Conservation (phyloP, 176 grass and related monocot genomes). For the Oryza officinalis region DNA sequence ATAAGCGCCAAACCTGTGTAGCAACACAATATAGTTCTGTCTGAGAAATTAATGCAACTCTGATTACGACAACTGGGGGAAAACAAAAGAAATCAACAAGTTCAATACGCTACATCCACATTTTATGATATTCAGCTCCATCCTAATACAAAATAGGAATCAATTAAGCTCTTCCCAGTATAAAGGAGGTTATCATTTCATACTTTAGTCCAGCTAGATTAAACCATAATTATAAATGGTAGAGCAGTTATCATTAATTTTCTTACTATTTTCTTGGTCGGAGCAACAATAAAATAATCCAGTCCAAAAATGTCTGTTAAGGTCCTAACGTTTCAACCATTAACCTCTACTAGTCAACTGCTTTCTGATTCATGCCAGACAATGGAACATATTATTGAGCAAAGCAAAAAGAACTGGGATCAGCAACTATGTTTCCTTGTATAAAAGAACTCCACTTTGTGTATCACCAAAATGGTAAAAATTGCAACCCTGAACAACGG, state of each 20-base stretch:
- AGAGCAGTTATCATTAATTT: background rate
- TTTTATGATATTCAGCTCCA: background rate
- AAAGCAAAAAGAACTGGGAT: background rate
- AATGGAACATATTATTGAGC: background rate
- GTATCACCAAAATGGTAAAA: background rate
- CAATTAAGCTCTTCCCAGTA: background rate
- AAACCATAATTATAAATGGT: background rate
- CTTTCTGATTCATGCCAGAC: background rate
- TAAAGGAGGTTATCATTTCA: background rate
- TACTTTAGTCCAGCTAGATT: background rate
- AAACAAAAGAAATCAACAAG: background rate
- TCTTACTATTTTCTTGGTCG: background rate
- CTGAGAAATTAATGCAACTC: constrained; percentile 6
- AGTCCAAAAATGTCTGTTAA: background rate
- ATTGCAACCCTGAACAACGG: background rate
- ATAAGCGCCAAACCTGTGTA: constrained; percentile 88
- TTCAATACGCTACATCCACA: background rate
- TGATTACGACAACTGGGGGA: background rate
- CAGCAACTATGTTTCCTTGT: background rate
- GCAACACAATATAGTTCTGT: background rate
- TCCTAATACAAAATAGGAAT: background rate
- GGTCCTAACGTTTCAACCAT: no score
- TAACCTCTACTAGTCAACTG: no score
- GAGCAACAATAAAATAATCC: background rate
- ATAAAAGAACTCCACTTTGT: background rate